A percentile compares a stretch with the other conserved stretches of the same genome.
These are phyloP conservation scores for Candida chilensis DNA, from an alignment of 805 yeast species.

Conservation along the genomic window DNA sequence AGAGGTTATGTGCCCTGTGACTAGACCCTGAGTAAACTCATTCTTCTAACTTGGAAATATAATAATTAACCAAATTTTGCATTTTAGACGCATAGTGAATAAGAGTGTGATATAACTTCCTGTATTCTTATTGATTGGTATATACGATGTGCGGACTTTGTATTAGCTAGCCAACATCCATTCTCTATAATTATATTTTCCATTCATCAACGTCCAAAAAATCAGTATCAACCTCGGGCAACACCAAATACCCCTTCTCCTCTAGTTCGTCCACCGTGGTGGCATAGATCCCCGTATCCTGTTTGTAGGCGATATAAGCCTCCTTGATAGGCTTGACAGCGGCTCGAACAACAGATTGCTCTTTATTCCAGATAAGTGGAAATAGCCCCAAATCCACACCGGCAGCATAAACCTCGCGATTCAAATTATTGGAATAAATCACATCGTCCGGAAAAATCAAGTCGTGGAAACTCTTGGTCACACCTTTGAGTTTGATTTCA, in stretches of 20 bases:
- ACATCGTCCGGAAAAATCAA: conserved; percentile 50
- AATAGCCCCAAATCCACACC: conserved; percentile 32
- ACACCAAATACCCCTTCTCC: conserved; percentile 21
- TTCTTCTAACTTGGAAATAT: too few species aligned
- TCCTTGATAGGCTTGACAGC: conserved; percentile 34
- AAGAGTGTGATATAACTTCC: too few species aligned
- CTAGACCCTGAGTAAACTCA: too few species aligned
- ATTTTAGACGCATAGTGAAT: too few species aligned
- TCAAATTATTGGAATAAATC: conserved; percentile 41
- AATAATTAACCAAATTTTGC: too few species aligned
- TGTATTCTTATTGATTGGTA: too few species aligned
- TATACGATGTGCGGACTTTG: too few species aligned
- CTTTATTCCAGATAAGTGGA: conserved; percentile 45
- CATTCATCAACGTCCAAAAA: too few species aligned
- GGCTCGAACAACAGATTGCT: conserved; percentile 31
- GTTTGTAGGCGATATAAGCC: conserved; percentile 28
- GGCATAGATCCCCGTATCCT: conserved; percentile 27
- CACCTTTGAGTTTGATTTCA: conserved; percentile 31
- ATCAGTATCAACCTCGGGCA: conserved; percentile 12
- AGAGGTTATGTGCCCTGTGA: too few species aligned
- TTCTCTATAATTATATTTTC: too few species aligned
- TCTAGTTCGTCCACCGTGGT: conserved; percentile 25
- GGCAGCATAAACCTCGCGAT: conserved; percentile 21
- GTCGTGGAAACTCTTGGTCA: conserved; percentile 33
- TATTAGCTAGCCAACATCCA: too few species aligned